Conservation (phyloP, 495 filamentous ascomycete genomes). For the Penicillium paxilli region DNA sequence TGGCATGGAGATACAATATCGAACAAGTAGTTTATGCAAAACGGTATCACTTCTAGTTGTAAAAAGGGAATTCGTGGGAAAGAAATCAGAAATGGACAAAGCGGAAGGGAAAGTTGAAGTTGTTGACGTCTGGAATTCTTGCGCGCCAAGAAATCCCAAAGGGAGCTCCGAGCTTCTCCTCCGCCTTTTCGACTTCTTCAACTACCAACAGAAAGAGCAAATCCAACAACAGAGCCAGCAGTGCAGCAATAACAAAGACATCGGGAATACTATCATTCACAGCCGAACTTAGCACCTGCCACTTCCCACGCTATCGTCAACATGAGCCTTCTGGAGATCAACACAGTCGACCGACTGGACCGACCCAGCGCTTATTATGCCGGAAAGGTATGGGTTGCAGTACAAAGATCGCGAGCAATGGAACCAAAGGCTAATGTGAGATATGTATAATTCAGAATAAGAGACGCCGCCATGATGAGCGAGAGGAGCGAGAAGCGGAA, state of each 20-base stretch:
- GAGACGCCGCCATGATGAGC: constrained; percentile 58
- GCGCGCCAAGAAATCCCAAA: constrained; percentile 22
- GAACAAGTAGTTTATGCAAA: too few species aligned
- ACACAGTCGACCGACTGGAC: constrained; percentile 84
- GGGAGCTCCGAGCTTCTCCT: constrained; percentile 28
- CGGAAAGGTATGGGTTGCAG: constrained; percentile 58
- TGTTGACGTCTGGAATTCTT: constrained; percentile 29
- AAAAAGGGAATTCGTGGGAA: too few species aligned
- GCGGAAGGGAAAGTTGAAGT: background rate
- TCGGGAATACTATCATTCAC: too few species aligned
- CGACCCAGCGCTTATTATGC: constrained; percentile 86
- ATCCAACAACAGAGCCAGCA: too few species aligned
- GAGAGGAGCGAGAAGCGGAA: constrained; percentile 55
- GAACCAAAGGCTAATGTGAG: too few species aligned
- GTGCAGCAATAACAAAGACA: too few species aligned
- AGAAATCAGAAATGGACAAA: background rate
- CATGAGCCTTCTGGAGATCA: constrained; percentile 28
- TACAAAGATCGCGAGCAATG: background rate
- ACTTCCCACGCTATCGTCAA: background rate
- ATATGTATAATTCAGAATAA: constrained; percentile 59
- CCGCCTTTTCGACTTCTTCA: background rate
- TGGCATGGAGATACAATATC: constrained; percentile 57
- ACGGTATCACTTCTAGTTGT: too few species aligned
- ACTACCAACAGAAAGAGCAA: too few species aligned
- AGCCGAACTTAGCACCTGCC: background rate